These are phyloP conservation scores for Mortierella hygrophila DNA, from an alignment of 192 early-diverging fungal species.

Conservation along the genomic window DNA sequence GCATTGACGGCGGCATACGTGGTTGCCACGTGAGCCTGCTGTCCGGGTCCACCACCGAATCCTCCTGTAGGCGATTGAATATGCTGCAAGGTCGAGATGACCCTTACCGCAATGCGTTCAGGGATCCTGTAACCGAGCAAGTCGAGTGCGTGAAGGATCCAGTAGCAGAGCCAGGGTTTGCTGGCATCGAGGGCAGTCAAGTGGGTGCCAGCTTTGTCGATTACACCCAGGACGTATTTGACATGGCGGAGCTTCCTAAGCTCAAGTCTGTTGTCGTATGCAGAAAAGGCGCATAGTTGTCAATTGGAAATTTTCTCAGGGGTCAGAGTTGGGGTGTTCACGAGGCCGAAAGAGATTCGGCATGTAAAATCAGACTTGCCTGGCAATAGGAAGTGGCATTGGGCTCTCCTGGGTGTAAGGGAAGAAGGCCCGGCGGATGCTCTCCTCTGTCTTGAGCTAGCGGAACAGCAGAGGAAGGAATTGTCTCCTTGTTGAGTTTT, in stretches of 20 bases:
- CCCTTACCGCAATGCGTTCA: conserved; percentile 58
- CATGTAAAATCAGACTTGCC: not conserved
- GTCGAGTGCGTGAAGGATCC: conserved; percentile 89
- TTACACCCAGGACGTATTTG: conserved; percentile 28
- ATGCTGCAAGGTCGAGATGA: conserved; percentile 69
- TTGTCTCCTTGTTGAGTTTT: conserved; percentile 5
- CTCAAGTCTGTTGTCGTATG: conserved; percentile 18
- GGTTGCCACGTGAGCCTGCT: conserved; percentile 88
- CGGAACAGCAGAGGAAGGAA: conserved; percentile 12
- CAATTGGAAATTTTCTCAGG: not conserved
- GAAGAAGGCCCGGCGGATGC: conserved; percentile 29
- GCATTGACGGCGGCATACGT: conserved; percentile 92
- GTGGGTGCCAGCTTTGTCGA: conserved; percentile 28
- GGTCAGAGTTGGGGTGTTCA: not conserved
- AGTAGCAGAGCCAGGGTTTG: conserved; percentile 93
- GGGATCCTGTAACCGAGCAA: conserved; percentile 75
- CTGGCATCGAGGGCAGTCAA: conserved; percentile 74
- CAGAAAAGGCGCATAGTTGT: not conserved
- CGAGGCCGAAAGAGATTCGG: not conserved
- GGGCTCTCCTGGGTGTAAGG: conserved; percentile 32
- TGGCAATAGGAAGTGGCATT: conserved; percentile 31
- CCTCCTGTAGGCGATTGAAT: conserved; percentile 84
- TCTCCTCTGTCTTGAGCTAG: conserved; percentile 41
- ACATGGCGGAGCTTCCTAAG: conserved; percentile 40
- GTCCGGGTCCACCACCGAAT: conserved; percentile 88